These are phyloP conservation scores for Rhizopogon parksii DNA, from an alignment of 1,284 basidiomycete genomes.

Conservation along the genomic window DNA sequence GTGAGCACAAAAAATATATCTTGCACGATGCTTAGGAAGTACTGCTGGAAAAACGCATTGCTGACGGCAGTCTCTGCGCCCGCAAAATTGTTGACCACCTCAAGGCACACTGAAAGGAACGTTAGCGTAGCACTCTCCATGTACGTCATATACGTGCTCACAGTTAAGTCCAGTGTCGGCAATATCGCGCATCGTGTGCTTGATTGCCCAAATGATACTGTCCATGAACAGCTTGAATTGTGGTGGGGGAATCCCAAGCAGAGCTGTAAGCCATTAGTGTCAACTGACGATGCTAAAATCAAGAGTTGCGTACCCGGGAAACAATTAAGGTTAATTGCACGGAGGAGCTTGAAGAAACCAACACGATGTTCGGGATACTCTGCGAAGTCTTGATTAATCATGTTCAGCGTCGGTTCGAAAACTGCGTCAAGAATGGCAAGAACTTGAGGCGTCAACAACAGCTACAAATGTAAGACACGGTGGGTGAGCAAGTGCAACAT, in stretches of 20 bases:
- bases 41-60: constrained; percentile 84
- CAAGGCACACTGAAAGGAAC: constrained; percentile 69
- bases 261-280: constrained; percentile 41
- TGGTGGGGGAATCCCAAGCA: constrained; percentile 80
- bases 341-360: constrained; percentile 95
- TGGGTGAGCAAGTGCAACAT: neutral
- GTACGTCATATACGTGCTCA: constrained; percentile 34
- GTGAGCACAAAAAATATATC: constrained; percentile 98
- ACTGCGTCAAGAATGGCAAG: constrained; percentile 94
- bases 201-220: constrained; percentile 98
- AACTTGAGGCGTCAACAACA: constrained; percentile 90
- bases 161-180: constrained; percentile 90
- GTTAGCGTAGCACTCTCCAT: constrained; percentile 5
- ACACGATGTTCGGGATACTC: constrained; percentile 98
- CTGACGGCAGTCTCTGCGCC: constrained; percentile 72
- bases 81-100: constrained; percentile 95
- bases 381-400: constrained; percentile 99
- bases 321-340: constrained; percentile 90
- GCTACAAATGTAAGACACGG: constrained; percentile 34
- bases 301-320: constrained; percentile 71
- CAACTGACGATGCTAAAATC: neutral
- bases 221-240: constrained; percentile 99
- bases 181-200: constrained; percentile 99
- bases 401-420: constrained; percentile 94
- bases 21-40: constrained; percentile 89